Evolutionary conservation across 176 grass and related monocot genomes (phyloP), one percentile per base, ranked within the genome.

Genomic region (Lolium rigidum): DNA sequence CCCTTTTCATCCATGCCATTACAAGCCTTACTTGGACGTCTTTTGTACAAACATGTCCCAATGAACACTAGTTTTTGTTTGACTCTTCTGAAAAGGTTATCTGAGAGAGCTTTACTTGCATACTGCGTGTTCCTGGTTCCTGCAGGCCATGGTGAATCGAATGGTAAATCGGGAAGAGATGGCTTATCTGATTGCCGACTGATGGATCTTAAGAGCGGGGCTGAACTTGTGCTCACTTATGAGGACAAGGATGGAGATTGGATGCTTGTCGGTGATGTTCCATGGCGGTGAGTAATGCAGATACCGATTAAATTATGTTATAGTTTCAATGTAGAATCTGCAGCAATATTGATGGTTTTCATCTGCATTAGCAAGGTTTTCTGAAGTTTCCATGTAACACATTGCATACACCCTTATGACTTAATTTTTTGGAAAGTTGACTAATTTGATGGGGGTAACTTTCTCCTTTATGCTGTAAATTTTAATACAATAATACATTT

Each of bases 211-310:
- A 86, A 93, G 83, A 95, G 82, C 47, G 91, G 91, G 26, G 76
- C 81, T 31, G 89, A 95, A 89, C 90, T 91, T 51, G 91, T 95
- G 12, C 85, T 95, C 65, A 95, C 94, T 47, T 93, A 95, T 74
- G 89, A 95, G 87, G 94, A 95, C 75, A 95, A 91, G 52, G 94
- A 95, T 77, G 91, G 91, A 7, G 94, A 95, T 78, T 95, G 90
- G 93, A 95, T 95, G 93, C 90, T 95, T 87, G 93, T 95, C 58
- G 93, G 93, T 84, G 93, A 95, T 89, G 94, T 95, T 67, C 94
- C 94, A 2, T 95, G 94, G 94, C 39, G 80, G 94, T 95, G 85
- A 54, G 77, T 85, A 86, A 82, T 72, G 24, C 39, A 18, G 12
- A 48, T 77, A 82, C 17, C 67, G n/a, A 20, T 57, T 63, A 83